Conservation (phyloP, 192 early-diverging fungal genomes). For the Coemansia sp. region DNA sequence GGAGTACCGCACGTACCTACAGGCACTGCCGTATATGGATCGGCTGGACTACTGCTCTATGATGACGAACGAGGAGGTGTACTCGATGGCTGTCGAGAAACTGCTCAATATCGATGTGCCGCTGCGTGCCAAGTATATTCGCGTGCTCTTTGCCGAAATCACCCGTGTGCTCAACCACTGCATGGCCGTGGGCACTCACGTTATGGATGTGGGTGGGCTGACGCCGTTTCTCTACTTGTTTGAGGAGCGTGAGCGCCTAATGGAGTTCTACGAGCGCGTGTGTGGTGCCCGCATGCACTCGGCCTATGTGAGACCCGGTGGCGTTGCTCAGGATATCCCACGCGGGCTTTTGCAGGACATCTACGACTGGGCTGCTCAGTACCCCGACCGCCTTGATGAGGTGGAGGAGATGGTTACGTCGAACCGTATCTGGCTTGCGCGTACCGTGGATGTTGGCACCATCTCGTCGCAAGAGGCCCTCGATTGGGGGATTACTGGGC, state of each 20-base stretch:
- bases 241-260: slow-evolving; percentile 98
- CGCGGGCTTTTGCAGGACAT: slow-evolving; percentile 94
- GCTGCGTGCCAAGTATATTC: slow-evolving; percentile 91
- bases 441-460: slow-evolving; percentile 82
- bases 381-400: slow-evolving; percentile 86
- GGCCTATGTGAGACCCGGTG: slow-evolving; percentile 94
- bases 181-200: slow-evolving; percentile 95
- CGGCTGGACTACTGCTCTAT: slow-evolving; percentile 98
- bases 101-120: slow-evolving; percentile 97
- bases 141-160: slow-evolving; percentile 96
- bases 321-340: slow-evolving; percentile 91
- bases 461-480: slow-evolving; percentile 86
- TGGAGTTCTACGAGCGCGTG: slow-evolving; percentile 99
- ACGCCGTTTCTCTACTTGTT: slow-evolving; percentile 99
- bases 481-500: slow-evolving; percentile 90
- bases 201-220: slow-evolving; percentile 96
- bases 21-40: slow-evolving; percentile 98
- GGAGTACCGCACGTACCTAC: slow-evolving; percentile 98
- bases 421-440: slow-evolving; percentile 94
- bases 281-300: slow-evolving; percentile 98
- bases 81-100: slow-evolving; percentile 97
- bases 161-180: slow-evolving; percentile 98
- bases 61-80: slow-evolving; percentile 99
- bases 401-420: slow-evolving; percentile 88
- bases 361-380: slow-evolving; percentile 90